phyloP scores from a whole-genome alignment of 1,284 basidiomycete genomes.

The Sanghuangporus baumii region DNA sequence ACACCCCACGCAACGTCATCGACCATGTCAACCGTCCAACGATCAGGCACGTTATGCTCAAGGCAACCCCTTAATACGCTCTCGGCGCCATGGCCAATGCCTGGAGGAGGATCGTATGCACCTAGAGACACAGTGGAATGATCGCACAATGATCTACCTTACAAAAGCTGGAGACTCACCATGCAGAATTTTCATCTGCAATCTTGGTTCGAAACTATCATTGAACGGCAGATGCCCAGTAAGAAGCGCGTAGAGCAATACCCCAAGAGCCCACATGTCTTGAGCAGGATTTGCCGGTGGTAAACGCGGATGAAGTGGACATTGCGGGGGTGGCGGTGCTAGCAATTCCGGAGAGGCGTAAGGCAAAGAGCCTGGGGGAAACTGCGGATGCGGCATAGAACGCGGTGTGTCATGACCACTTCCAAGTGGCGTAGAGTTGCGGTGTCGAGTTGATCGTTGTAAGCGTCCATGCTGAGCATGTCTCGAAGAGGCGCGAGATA shows the following conservation, averaged over 20 bases:
- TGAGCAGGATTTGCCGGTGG: constrained; percentile 58
- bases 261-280: constrained; percentile 92
- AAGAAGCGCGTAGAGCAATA: constrained; percentile 80
- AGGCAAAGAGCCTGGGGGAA: constrained; percentile 83
- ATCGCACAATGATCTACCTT: constrained; percentile 10
- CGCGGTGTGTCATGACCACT: constrained; percentile 26
- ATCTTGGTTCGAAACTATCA: constrained; percentile 83
- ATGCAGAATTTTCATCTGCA: constrained; percentile 86
- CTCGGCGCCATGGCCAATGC: constrained; percentile 64
- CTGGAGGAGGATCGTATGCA: constrained; percentile 49
- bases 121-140: constrained; percentile 34
- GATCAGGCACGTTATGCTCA: constrained; percentile 45
- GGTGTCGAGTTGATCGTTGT: constrained; percentile 41
- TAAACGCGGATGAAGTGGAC: constrained; percentile 20
- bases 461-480: constrained; percentile 34
- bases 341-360: constrained; percentile 86
- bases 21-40: constrained; percentile 76
- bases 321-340: constrained; percentile 34
- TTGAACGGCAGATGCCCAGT: constrained; percentile 78
- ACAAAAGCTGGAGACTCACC: constrained; percentile 42
- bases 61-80: constrained; percentile 74
- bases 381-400: constrained; percentile 31
- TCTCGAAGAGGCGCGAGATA: constrained; percentile 23
- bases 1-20: constrained; percentile 76
- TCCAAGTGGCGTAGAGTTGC: constrained; percentile 52